Conservation (phyloP, 352 stramenopile genomes). For the Pythium oligandrum region DNA sequence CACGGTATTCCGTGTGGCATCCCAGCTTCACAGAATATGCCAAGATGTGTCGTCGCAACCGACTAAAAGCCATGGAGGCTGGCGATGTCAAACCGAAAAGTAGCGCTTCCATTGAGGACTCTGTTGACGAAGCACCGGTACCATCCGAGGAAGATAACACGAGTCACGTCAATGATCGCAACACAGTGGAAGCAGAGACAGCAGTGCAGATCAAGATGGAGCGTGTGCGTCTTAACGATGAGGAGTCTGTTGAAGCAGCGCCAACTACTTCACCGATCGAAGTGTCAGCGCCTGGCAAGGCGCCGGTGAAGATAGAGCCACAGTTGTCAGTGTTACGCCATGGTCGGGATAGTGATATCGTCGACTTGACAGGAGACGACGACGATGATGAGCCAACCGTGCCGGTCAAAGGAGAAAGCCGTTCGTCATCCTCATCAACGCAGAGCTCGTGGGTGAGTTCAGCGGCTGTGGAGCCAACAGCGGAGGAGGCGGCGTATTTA, state of each 20-base stretch:
- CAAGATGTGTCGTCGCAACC: constrained; percentile 26
- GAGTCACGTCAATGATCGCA: not conserved
- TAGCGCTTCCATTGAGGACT: not conserved
- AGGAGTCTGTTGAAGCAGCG: not conserved
- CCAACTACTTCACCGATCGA: not conserved
- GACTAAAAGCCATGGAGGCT: constrained; percentile 10
- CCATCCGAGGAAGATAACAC: not conserved
- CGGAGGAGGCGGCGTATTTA: not conserved
- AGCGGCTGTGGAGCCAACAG: not conserved
- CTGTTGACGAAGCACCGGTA: not conserved
- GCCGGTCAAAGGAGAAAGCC: not conserved
- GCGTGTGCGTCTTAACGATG: constrained; percentile 4
- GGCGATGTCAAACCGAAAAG: not conserved
- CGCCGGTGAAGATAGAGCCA: not conserved
- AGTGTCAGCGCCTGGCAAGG: not conserved
- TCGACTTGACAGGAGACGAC: constrained; percentile 31
- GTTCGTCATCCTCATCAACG: not conserved
- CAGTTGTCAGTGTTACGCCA: not conserved
- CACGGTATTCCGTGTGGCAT: constrained; percentile 45
- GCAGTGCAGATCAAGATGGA: constrained; percentile 21
- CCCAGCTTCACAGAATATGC: constrained; percentile 35
- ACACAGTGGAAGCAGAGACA: not conserved
- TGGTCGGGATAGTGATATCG: constrained; percentile 2
- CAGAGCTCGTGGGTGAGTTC: not conserved
- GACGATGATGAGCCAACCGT: constrained; percentile 11